Base-by-base conservation (phyloP, 495 filamentous ascomycete species). In the Bryoglossum gracile region DNA sequence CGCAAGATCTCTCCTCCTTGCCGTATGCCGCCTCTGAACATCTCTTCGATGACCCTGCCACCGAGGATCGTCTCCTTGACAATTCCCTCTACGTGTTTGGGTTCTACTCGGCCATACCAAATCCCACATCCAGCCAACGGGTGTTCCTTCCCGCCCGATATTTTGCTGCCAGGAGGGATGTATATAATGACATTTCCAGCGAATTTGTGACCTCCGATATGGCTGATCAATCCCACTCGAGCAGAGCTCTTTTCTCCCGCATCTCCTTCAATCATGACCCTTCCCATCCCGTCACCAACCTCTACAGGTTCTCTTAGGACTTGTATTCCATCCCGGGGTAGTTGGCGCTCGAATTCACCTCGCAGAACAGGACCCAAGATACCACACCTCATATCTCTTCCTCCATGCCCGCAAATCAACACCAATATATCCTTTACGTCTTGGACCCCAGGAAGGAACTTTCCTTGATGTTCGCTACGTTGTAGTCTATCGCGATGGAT, bases 181-280 rank as follows among this genome's bases (percentile, higher is more conserved):
- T 95, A 97, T 0, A 96, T 66, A 40, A 96, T 89, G 11, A 95
- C 81, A 68, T 97, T 97, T 3, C 91, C 91, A 0, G 91, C 91
- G 59, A 83, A 95, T 53, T 92, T 92, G 56, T 96, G 91, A 1
- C 91, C 91, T 0, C 89, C 87, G 45, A 97, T 78, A 68, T 97
- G 91, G 61, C 85, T 91, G 48, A 91, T 88, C 38, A 84, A 62
- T 1, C 79, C 87, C 4, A 95, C 75, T 52, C 80, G 72, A 3
- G 75, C 77, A 10, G 51, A 52, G n/a, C 37, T 54, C 25, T 47
- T 50, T 13, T 32, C 8, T 21, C 40, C 40, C 11, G 26, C 23
- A 28, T 47, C 54, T 9, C 53, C 53, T 5, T 17, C 3, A 2
- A 62, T 45, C 3, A 58, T 43, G 3, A 51, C 49, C 13, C 42